Conservation (phyloP, 192 early-diverging fungal genomes). For the Gigaspora rosea region DNA sequence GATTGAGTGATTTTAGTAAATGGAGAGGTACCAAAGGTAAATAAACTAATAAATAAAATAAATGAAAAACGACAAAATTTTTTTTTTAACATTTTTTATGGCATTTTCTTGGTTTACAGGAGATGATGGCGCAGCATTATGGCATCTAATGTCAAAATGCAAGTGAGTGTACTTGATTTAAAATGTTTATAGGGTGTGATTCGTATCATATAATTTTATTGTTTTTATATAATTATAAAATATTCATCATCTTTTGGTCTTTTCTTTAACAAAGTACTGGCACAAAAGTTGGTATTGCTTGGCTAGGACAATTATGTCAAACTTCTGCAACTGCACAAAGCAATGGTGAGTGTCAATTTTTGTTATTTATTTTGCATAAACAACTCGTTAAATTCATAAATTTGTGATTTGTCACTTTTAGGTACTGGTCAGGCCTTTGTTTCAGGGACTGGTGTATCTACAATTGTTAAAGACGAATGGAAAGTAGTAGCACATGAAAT, state of each 20-base stretch:
- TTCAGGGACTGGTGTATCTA: constrained; percentile 84
- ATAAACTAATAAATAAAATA: not conserved
- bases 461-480: constrained; percentile 86
- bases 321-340: constrained; percentile 51
- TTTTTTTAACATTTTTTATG: not conserved
- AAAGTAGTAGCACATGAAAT: constrained; percentile 95
- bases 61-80: not conserved
- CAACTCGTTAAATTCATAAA: not conserved
- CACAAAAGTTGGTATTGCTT: constrained; percentile 84
- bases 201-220: not conserved
- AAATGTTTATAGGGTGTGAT: not conserved
- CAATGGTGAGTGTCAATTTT: constrained; percentile 31
- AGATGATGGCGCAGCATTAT: constrained; percentile 79
- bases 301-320: constrained; percentile 77
- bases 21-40: constrained; percentile 69
- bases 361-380: not conserved
- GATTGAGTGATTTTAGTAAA: constrained; percentile 85
- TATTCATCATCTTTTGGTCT: not conserved
- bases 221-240: not conserved
- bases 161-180: constrained; percentile 41
- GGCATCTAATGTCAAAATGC: constrained; percentile 91
- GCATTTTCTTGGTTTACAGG: constrained; percentile 14
- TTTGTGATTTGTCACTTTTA: constrained; percentile 7
- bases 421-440: constrained; percentile 51
- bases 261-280: constrained; percentile 53